phyloP scores from a whole-genome alignment of 2,329 filamentous ascomycete species.

The Thelonectria rubi region DNA sequence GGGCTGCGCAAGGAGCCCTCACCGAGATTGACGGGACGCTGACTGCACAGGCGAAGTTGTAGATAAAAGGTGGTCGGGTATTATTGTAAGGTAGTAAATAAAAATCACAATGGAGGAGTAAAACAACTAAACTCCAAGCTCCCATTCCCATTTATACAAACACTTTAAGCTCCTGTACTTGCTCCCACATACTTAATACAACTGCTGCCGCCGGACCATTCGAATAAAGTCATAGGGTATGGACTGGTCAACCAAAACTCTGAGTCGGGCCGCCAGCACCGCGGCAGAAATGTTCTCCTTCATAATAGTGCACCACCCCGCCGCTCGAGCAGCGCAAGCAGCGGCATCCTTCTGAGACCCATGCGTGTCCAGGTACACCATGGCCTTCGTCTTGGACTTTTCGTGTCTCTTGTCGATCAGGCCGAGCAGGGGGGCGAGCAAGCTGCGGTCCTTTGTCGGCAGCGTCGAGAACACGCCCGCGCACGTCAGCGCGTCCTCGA shows the following conservation, averaged over 20 bases:
- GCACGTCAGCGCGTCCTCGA: conserved; percentile 11
- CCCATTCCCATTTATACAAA: neutral
- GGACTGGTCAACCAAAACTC: conserved; percentile 23
- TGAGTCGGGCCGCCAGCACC: conserved; percentile 14
- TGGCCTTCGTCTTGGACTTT: neutral
- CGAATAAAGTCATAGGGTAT: conserved; percentile 25
- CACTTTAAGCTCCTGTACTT: neutral
- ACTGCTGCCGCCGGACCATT: conserved; percentile 23
- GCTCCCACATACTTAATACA: conserved; percentile 12
- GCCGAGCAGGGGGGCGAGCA: conserved; percentile 13
- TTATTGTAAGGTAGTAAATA: neutral
- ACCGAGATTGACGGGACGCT: neutral
- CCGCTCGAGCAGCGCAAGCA: neutral
- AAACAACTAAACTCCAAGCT: neutral
- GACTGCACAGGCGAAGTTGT: conserved; percentile 10
- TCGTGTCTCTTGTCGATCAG: conserved; percentile 13
- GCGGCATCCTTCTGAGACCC: conserved; percentile 11
- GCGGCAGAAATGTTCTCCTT: conserved; percentile 24
- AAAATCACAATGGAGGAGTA: neutral
- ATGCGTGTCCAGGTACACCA: conserved; percentile 19
- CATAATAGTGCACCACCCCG: conserved; percentile 21
- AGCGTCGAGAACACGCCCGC: conserved; percentile 20
- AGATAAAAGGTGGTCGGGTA: neutral
- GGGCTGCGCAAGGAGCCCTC: conserved; percentile 19
- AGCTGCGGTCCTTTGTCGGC: conserved; percentile 6